Evolutionary conservation across 306 rosid species (phyloP), one percentile per base, ranked within the genome.

Genomic region (Castanea mollissima): DNA sequence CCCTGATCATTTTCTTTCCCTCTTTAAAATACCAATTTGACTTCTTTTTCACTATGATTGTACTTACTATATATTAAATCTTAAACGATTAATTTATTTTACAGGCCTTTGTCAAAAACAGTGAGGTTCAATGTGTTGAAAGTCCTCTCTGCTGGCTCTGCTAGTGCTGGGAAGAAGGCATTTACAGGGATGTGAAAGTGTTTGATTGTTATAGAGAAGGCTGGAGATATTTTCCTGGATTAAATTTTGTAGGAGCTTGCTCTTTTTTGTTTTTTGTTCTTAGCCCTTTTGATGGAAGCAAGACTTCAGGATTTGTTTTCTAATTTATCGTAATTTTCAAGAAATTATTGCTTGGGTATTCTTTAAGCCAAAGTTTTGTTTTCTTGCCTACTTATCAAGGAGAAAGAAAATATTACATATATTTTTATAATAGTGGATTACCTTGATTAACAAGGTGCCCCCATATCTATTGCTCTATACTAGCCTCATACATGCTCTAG

Each of bases 61-160:
- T 49, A 49, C 54, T 21, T 21, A 23, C 3, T 58, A 10, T 58
- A 11, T 10, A 6, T 21, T 6, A 20, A 1, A 21, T 23, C 23
- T 23, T 59, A 59, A 59, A 59, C 1, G 25, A 3, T 59, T 55
- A 32, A 8, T 2, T 38, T 10, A 15, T 19, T 76, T 71, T 87
- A 57, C 86, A 87, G 92, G 89, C 92, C 90, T 51, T 83, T 89
- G 87, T 85, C 90, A 4, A 89, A 89, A 86, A 89, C 90, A 5
- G 88, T 84, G 41, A 78, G 92, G 86, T 89, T 89, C 81, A 89
- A 89, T 49, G 92, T 86, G 69, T 77, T 89, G 75, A 89, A 86
- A 83, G 90, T 86, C 62, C 44, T 87, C 67, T 87, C 90, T 19
- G 86, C 92, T 15, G 90, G 89, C 46, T 82, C 90, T 15, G 83